These are phyloP conservation scores for Zygotorulaspora sp. DNA, from an alignment of 805 yeast genomes.

Conservation along the genomic window DNA sequence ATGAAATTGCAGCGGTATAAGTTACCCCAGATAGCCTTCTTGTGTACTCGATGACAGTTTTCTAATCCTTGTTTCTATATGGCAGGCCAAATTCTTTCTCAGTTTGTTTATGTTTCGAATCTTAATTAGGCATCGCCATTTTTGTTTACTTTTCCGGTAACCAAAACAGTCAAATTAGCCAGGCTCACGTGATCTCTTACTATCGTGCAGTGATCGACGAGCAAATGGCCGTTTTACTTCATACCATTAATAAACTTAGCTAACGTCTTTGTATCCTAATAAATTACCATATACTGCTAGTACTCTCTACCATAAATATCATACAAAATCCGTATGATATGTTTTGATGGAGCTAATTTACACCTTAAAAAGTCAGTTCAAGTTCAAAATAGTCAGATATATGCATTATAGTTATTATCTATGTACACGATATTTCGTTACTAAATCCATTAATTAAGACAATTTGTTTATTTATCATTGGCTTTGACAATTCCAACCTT, in stretches of 20 bases:
- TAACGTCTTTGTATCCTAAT: no score
- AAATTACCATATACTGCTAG: no score
- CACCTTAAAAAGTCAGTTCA: not conserved
- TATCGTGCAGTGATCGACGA: not conserved
- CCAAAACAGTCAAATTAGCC: no score
- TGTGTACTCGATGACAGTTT: not conserved
- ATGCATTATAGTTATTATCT: conserved; percentile 4
- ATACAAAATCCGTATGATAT: no score
- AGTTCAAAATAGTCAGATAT: conserved; percentile 2
- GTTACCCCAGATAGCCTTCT: not conserved
- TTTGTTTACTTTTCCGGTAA: conserved; percentile 1
- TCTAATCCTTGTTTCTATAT: conserved; percentile 1
- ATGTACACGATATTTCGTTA: not conserved
- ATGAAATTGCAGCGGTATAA: not conserved
- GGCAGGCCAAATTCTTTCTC: not conserved
- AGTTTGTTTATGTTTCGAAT: conserved; percentile 5
- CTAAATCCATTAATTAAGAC: not conserved
- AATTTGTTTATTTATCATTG: conserved; percentile 6
- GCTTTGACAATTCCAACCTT: conserved; percentile 89
- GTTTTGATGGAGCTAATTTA: no score
- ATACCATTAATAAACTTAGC: no score
- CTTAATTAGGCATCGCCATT: conserved; percentile 1
- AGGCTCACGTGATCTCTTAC: not conserved
- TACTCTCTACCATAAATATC: no score
- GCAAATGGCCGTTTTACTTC: no score